phyloP scores from a whole-genome alignment of 306 rosid genomes.

The Amphicarpaea edgeworthii region DNA sequence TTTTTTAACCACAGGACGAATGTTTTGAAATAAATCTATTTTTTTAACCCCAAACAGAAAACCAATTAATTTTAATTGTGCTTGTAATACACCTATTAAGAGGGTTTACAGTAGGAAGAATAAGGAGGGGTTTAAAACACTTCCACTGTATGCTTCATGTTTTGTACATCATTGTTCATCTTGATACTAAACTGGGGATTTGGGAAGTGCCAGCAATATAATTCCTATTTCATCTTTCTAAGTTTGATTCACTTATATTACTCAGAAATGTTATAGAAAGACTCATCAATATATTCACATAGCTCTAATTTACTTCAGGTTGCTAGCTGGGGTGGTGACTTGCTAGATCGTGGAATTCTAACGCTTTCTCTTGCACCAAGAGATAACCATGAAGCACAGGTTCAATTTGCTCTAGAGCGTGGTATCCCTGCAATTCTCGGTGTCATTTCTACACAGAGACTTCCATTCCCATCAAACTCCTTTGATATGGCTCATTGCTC shows the following conservation, averaged over 20 bases:
- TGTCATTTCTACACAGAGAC: constrained; percentile 91
- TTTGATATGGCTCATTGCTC: constrained; percentile 99
- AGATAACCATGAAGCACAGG: constrained; percentile 99
- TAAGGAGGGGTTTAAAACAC: background rate
- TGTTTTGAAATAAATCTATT: constrained; percentile 14
- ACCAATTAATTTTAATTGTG: background rate
- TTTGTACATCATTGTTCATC: background rate
- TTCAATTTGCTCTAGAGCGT: constrained; percentile 97
- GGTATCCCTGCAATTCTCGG: constrained; percentile 99
- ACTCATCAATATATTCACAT: constrained; percentile 30
- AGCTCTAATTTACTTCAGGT: constrained; percentile 58
- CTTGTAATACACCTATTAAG: background rate
- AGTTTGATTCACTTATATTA: background rate
- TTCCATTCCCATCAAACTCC: constrained; percentile 95
- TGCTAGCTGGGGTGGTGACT: constrained; percentile 99
- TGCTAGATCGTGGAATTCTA: constrained; percentile 89
- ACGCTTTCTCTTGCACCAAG: constrained; percentile 97
- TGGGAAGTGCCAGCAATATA: background rate
- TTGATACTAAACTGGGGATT: background rate
- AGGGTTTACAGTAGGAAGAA: background rate
- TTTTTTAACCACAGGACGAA: background rate
- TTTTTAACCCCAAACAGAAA: background rate
- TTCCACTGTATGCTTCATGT: background rate
- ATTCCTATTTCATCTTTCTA: background rate
- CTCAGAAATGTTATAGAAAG: constrained; percentile 8